These are phyloP conservation scores for Jamesozyma hellenica DNA, from an alignment of 805 yeast genomes.

Conservation along the genomic window DNA sequence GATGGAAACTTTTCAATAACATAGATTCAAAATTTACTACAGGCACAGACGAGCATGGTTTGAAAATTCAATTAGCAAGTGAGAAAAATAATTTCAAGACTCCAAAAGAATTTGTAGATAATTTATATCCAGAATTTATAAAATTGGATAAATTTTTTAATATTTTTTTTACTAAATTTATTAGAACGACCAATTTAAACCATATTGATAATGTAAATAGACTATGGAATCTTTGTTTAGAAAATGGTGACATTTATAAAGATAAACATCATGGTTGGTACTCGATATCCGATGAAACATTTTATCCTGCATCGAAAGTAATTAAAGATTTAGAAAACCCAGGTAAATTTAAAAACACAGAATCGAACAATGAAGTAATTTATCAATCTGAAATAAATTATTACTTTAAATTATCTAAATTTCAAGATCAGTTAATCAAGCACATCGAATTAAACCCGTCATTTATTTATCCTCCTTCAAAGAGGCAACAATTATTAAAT, in stretches of 20 bases:
- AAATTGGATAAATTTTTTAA: constrained; percentile 48
- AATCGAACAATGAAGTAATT: constrained; percentile 66
- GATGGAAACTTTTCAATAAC: constrained; percentile 53
- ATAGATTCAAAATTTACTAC: constrained; percentile 56
- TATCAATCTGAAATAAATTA: constrained; percentile 77
- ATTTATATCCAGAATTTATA: constrained; percentile 53
- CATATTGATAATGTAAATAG: constrained; percentile 54
- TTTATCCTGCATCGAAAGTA: constrained; percentile 76
- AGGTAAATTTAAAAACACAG: constrained; percentile 34
- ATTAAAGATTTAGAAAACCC: constrained; percentile 25
- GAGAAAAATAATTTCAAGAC: constrained; percentile 34
- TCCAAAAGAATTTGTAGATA: constrained; percentile 67
- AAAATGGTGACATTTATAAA: constrained; percentile 61
- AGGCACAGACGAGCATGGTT: constrained; percentile 96
- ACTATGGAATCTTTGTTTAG: constrained; percentile 57
- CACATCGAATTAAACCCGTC: constrained; percentile 37
- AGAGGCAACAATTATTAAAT: constrained; percentile 42
- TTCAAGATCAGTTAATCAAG: constrained; percentile 45
- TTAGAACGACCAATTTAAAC: constrained; percentile 82
- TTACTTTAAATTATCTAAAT: constrained; percentile 64
- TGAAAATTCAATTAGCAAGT: constrained; percentile 87
- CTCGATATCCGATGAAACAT: constrained; percentile 87
- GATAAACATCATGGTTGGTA: constrained; percentile 93
- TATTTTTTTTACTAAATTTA: constrained; percentile 63
- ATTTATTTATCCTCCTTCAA: constrained; percentile 58